phyloP scores from a whole-genome alignment of 345 rosid genomes.

The Gossypium anomalum region DNA sequence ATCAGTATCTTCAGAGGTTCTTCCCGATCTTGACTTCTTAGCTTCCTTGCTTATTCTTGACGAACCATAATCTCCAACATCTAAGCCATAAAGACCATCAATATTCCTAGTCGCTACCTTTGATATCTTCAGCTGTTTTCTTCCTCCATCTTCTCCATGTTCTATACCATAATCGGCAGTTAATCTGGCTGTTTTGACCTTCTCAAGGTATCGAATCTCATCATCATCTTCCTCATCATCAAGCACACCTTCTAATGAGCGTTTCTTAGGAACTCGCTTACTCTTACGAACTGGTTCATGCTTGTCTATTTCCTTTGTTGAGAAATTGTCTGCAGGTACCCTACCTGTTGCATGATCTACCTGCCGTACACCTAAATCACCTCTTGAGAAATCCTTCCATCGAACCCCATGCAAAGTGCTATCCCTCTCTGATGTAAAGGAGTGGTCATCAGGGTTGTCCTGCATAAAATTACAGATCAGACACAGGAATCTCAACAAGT shows the following conservation, averaged over 20 bases:
- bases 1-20: conserved; percentile 33
- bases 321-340: conserved; percentile 23
- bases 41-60: conserved; percentile 29
- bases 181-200: conserved; percentile 33
- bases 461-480: conserved; percentile 23
- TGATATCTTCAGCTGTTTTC: conserved; percentile 39
- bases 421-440: conserved; percentile 28
- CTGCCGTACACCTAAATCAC: conserved; percentile 30
- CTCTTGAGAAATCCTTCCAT: conserved; percentile 34
- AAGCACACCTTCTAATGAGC: conserved; percentile 33
- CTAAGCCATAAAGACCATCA: conserved; percentile 33
- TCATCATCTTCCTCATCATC: conserved; percentile 42
- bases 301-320: conserved; percentile 29
- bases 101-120: conserved; percentile 39
- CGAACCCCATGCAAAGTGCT: conserved; percentile 36
- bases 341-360: conserved; percentile 23
- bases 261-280: conserved; percentile 44
- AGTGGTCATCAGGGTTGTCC: conserved; percentile 33
- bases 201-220: conserved; percentile 53
- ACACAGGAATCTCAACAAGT: conserved; percentile 16
- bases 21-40: conserved; percentile 33
- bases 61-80: conserved; percentile 23
- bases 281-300: conserved; percentile 43
- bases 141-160: conserved; percentile 23
- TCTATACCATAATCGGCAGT: conserved; percentile 25